Conservation (phyloP, 345 rosid genomes). For the Diplotaxis tenuifolia region DNA sequence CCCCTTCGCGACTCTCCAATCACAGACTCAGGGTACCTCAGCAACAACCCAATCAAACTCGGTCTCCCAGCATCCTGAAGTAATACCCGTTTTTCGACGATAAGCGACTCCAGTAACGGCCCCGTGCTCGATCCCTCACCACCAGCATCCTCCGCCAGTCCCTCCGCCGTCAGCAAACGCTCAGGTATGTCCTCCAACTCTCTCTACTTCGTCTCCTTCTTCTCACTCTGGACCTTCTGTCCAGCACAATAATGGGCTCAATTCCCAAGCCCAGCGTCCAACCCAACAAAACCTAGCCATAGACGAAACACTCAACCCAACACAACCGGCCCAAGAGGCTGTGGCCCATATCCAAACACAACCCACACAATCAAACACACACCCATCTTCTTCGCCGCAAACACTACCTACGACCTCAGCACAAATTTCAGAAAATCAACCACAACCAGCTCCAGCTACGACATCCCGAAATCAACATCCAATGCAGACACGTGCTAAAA, state of each 20-base stretch:
- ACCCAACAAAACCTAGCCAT: slow-evolving; percentile 4
- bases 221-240: background rate
- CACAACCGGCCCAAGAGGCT: slow-evolving; percentile 38
- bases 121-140: background rate
- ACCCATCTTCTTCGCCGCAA: too few species aligned
- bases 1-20: background rate
- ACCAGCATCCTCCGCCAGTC: background rate
- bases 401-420: too few species aligned
- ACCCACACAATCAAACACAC: slow-evolving; percentile 60
- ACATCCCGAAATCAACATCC: background rate
- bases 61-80: too few species aligned
- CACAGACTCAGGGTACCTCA: too few species aligned
- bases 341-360: slow-evolving; percentile 10
- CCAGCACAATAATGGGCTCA: background rate
- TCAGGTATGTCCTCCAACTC: background rate
- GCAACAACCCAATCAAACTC: too few species aligned
- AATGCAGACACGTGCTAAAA: background rate
- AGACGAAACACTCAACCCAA: slow-evolving; percentile 19
- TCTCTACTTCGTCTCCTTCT: background rate
- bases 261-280: background rate
- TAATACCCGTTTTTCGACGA: too few species aligned
- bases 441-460: background rate
- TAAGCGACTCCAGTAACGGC: too few species aligned
- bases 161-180: background rate
- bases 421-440: too few species aligned